Conservation (phyloP, 495 filamentous ascomycete genomes). For the Aspergillus sclerotioniger region DNA sequence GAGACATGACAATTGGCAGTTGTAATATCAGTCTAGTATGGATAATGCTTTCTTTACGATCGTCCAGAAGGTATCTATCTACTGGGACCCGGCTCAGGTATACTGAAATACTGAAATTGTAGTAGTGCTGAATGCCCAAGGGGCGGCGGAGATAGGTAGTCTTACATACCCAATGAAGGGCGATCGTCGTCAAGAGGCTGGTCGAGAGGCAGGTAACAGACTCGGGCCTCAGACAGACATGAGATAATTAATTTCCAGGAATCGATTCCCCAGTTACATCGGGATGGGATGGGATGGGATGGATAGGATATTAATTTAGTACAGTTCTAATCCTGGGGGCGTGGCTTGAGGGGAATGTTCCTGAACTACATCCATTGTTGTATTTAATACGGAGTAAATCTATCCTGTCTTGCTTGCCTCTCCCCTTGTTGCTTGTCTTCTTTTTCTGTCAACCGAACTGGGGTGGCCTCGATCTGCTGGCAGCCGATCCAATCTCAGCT, state of each 20-base stretch:
- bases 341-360: no score
- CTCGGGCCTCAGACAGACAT: constrained; percentile 12
- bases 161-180: constrained; percentile 3
- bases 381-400: background rate
- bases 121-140: background rate
- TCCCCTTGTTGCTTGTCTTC: background rate
- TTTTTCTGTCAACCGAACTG: background rate
- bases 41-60: no score
- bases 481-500: background rate
- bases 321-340: background rate
- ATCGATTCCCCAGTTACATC: background rate
- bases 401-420: background rate
- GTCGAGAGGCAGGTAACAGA: constrained; percentile 14
- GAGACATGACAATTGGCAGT: background rate
- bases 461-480: background rate
- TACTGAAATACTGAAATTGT: no score
- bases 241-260: background rate
- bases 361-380: background rate
- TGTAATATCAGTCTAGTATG: no score
- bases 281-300: background rate
- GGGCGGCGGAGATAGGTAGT: background rate
- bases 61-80: no score
- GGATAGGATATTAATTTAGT: background rate
- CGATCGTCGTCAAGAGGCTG: constrained; percentile 6
- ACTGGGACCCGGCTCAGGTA: no score